These are phyloP conservation scores for Colletotrichum filicis DNA, from an alignment of 2,329 filamentous ascomycete species.

Conservation along the genomic window DNA sequence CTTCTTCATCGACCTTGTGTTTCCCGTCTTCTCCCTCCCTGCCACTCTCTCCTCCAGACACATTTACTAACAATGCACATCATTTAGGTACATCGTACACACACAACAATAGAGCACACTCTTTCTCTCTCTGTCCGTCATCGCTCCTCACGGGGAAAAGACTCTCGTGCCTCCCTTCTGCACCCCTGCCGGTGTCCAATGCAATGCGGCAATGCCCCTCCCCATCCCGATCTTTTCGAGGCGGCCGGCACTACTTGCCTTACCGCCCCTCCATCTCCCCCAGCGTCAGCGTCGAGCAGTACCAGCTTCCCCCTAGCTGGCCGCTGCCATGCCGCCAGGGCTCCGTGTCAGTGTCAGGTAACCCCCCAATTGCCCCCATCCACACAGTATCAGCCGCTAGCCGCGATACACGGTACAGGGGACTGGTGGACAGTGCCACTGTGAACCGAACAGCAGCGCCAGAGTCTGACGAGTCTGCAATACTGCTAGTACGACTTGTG, in stretches of 20 bases:
- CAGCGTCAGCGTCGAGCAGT: neutral
- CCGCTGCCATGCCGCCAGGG: constrained; percentile 1
- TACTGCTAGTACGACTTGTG: neutral
- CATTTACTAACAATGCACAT: neutral
- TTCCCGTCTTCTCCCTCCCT: no score
- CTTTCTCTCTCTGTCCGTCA: neutral
- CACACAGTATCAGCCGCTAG: constrained; percentile 25
- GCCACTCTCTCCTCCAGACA: no score
- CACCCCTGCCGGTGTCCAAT: neutral
- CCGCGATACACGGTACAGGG: constrained; percentile 17
- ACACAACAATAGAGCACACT: neutral
- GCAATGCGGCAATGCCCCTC: constrained; percentile 3
- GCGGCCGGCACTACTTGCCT: constrained; percentile 25
- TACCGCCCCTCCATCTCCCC: constrained; percentile 25
- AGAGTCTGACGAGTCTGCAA: neutral
- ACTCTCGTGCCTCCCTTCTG: neutral
- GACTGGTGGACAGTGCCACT: neutral
- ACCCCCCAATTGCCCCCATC: constrained; percentile 6
- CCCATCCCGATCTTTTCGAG: neutral
- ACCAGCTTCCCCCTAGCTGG: constrained; percentile 1
- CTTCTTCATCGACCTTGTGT: no score
- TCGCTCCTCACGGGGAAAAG: neutral
- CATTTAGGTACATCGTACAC: neutral
- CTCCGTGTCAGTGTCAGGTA: constrained; percentile 23
- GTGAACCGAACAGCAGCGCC: neutral